phyloP scores from a whole-genome alignment of 2,329 filamentous ascomycete genomes.

The Neophaeococcomyces mojaviensis region DNA sequence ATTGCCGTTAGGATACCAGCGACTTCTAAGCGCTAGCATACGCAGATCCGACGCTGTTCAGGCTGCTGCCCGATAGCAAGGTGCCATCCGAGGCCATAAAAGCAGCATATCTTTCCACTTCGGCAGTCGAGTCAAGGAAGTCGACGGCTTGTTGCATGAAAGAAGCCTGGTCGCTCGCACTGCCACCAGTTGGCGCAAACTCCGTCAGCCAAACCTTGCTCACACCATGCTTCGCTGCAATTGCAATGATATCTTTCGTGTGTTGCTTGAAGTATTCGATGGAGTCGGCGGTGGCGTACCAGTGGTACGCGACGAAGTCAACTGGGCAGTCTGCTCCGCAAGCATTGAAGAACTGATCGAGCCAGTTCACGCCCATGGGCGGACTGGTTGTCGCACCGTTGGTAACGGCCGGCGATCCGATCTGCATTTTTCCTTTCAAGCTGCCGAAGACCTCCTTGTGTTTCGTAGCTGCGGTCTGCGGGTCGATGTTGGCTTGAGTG shows the following conservation, averaged over 20 bases:
- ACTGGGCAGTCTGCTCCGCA: conserved; percentile 33
- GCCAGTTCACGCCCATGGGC: conserved; percentile 33
- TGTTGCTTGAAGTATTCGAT: conserved; percentile 32
- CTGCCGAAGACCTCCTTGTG: conserved; percentile 35
- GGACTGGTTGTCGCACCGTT: conserved; percentile 27
- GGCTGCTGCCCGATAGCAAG: conserved; percentile 24
- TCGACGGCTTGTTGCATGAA: conserved; percentile 34
- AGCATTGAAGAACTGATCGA: conserved; percentile 31
- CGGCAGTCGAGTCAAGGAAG: conserved; percentile 33
- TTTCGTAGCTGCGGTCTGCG: conserved; percentile 29
- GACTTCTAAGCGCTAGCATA: conserved; percentile 6
- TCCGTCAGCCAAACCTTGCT: conserved; percentile 41
- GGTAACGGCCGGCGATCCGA: conserved; percentile 37
- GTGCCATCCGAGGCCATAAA: conserved; percentile 31
- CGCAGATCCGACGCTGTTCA: conserved; percentile 14
- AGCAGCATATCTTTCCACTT: conserved; percentile 37
- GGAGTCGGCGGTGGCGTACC: conserved; percentile 31
- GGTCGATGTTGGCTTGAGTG: conserved; percentile 33
- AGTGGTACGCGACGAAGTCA: conserved; percentile 38
- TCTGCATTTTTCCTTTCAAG: conserved; percentile 29
- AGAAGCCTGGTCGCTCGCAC: conserved; percentile 16
- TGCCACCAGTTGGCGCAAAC: conserved; percentile 29
- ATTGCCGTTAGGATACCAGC: neutral
- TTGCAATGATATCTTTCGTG: conserved; percentile 28
- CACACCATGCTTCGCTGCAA: conserved; percentile 29